Evolutionary conservation across 2,329 filamentous ascomycete genomes (phyloP).

Genomic region (Trichoderma lentiforme): DNA sequence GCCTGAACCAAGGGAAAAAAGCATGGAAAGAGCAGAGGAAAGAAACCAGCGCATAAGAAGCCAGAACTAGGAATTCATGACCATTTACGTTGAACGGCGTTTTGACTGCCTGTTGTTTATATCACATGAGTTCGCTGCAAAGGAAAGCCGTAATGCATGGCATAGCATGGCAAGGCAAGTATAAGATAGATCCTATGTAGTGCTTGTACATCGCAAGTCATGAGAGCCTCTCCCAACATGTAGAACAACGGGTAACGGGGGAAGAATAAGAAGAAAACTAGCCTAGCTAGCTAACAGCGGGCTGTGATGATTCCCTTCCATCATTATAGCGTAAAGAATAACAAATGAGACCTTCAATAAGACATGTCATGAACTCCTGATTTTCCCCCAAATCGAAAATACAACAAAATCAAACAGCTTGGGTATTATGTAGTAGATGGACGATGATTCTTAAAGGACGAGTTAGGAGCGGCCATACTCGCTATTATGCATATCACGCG

Average conservation of each 20-base stretch:
- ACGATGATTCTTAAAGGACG: neutral
- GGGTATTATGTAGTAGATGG: neutral
- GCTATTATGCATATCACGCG: slow-evolving; percentile 35
- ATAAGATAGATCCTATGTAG: neutral
- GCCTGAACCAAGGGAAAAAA: slow-evolving; percentile 67
- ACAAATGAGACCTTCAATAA: neutral
- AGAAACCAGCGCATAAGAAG: slow-evolving; percentile 22
- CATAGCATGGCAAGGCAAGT: neutral
- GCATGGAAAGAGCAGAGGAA: slow-evolving; percentile 58
- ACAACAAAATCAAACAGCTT: neutral
- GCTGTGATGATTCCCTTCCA: neutral
- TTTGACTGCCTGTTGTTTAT: neutral
- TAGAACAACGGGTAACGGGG: neutral
- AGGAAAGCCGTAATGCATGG: neutral
- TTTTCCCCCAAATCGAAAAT: neutral
- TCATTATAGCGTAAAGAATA: neutral
- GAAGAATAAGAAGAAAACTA: neutral
- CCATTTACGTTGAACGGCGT: neutral
- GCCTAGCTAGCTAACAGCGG: neutral
- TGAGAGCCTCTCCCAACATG: neutral
- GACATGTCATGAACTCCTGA: neutral
- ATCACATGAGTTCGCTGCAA: neutral
- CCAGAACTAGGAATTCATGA: neutral
- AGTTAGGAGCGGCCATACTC: neutral
- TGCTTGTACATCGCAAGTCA: neutral